phyloP scores from a whole-genome alignment of 257 asterid species.

The Sherardia arvensis region DNA sequence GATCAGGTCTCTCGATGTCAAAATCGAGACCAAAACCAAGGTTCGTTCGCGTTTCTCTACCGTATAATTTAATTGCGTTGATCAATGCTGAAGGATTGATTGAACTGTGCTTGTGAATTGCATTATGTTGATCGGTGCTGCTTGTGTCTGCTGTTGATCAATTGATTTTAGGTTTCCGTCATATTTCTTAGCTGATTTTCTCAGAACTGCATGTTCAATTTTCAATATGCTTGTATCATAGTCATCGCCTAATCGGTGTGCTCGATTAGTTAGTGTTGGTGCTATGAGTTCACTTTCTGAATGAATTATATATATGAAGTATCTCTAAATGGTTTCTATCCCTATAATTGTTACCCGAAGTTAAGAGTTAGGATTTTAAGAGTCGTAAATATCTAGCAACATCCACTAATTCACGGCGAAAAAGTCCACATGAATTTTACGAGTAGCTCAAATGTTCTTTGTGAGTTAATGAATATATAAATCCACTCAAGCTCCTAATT shows the following conservation, averaged over 20 bases:
- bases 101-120: not conserved
- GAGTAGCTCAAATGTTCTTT: too few species aligned
- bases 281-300: not conserved
- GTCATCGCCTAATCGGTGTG: too few species aligned
- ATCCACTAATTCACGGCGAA: too few species aligned
- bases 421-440: too few species aligned
- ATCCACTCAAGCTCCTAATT: not conserved
- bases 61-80: not conserved
- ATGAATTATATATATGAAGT: too few species aligned
- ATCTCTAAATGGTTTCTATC: too few species aligned
- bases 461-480: too few species aligned
- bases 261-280: not conserved
- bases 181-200: not conserved
- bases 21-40: constrained; percentile 95
- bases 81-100: not conserved
- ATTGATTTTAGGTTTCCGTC: not conserved
- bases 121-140: not conserved
- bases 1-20: constrained; percentile 86
- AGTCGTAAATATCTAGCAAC: too few species aligned
- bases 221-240: too few species aligned
- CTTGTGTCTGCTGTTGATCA: not conserved
- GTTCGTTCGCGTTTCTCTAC: constrained; percentile 15
- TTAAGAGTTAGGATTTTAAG: not conserved
- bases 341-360: not conserved
- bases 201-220: not conserved